A percentile compares a stretch with the other conserved stretches of the same genome.
Conservation (phyloP, 495 filamentous ascomycete species). For the Neurospora sp. region DNA sequence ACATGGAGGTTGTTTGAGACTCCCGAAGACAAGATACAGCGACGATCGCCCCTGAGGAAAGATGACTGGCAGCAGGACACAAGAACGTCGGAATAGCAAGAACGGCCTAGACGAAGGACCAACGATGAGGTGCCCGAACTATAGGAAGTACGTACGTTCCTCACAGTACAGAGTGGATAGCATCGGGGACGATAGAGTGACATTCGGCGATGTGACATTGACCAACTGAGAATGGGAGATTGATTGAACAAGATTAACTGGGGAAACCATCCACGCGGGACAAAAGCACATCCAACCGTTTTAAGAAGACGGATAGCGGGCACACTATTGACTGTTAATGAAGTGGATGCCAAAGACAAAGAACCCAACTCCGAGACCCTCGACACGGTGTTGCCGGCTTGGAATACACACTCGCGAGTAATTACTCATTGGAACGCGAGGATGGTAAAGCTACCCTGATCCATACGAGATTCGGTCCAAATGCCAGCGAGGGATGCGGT, state of each 20-base stretch:
- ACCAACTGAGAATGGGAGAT: background rate
- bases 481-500: constrained; percentile 17
- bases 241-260: background rate
- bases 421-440: background rate
- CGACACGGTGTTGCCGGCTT: constrained; percentile 1
- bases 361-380: constrained; percentile 1
- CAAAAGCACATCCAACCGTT: background rate
- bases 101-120: background rate
- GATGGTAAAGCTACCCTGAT: background rate
- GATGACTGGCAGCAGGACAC: background rate
- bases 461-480: background rate
- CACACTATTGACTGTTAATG: background rate
- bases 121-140: background rate
- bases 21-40: background rate
- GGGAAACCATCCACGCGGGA: background rate
- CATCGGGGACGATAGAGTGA: constrained; percentile 6
- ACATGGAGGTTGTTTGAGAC: background rate
- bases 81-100: constrained; percentile 6
- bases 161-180: background rate
- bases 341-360: background rate
- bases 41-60: background rate
- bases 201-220: constrained; percentile 7
- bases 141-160: background rate
- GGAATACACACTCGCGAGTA: constrained; percentile 1
- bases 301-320: background rate